Base-by-base conservation (phyloP, 2,329 filamentous ascomycete species). In the Cladosporium phlei region DNA sequence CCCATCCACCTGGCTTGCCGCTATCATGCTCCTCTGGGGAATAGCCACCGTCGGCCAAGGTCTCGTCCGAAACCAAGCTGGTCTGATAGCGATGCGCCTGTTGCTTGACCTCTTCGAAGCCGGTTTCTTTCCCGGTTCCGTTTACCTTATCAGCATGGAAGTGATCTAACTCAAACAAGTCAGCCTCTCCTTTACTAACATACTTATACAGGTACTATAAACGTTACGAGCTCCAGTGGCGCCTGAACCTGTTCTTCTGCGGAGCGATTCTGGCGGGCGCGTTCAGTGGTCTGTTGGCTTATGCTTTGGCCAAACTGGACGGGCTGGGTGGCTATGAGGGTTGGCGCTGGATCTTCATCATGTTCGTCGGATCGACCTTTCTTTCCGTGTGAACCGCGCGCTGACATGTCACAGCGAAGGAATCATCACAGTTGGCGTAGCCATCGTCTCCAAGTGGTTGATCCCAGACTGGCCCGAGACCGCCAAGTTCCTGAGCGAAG, bases 321-420 rank as follows among this genome's bases (percentile, higher is more conserved):
- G 59, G 60, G 17, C 34, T 60, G n/a, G 58, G 39, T 11, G 60
- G 60, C 14, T 61, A 62, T 28, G 52, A 51, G 24, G 59, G 58
- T 5, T 64, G 61, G 61, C 52, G 60, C 28, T 64, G 63, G 62
- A 81, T 88, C 44, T 77, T 88, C 71, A 75, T 78, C 45, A 48
- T 59, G 52, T 37, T 44, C 47, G 47, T 35, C 20, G n/a, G 5
- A 25, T 5, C 24, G 51, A 7, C 38, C 19, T 1, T 30, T 10
- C 17, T 21, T 4, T 22, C 5, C 4, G 8, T 27, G 8, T 3
- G 2, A 16, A 24, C 7, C 4, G 3, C 20, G 1, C 8, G 14
- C 40, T 34, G 40, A 44, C 20, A 46, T 50, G 27, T 39, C 42
- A 57, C 16, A 60, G 62, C 38, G 61, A 63, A 47, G 57, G 57